Evolutionary conservation across 129 eudicot genomes (phyloP).

Genomic region (Rutidosis leptorrhynchoides): DNA sequence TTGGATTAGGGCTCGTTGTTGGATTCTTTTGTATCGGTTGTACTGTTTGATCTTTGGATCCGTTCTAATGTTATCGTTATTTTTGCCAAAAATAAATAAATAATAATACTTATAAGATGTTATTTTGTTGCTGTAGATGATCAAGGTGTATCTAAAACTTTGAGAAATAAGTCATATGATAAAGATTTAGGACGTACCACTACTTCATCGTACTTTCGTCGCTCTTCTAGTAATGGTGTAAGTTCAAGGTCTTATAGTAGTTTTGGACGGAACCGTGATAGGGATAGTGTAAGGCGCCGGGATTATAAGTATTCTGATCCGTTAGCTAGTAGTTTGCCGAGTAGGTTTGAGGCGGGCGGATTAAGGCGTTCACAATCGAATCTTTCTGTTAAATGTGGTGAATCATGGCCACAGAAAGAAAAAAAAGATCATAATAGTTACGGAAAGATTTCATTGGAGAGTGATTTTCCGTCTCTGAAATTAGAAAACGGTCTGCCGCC

Average conservation of each 20-base stretch:
- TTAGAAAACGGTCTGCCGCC: conserved; percentile 65
- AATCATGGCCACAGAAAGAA: conserved; percentile 52
- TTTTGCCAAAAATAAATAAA: too few species aligned
- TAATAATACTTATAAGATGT: background rate
- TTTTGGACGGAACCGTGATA: conserved; percentile 65
- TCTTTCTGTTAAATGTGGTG: conserved; percentile 52
- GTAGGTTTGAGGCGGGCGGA: conserved; percentile 62
- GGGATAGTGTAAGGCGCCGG: conserved; percentile 46
- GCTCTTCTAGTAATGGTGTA: conserved; percentile 67
- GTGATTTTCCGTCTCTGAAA: conserved; percentile 80
- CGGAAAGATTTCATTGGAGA: conserved; percentile 58
- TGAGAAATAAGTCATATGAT: conserved; percentile 49
- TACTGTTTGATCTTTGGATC: too few species aligned
- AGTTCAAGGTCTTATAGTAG: conserved; percentile 55
- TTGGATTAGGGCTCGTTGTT: too few species aligned
- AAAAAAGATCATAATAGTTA: conserved; percentile 33
- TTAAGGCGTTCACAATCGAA: conserved; percentile 70
- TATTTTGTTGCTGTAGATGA: conserved; percentile 46
- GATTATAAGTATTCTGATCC: conserved; percentile 52
- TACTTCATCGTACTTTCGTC: conserved; percentile 57
- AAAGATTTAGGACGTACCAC: conserved; percentile 47
- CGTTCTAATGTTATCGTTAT: too few species aligned
- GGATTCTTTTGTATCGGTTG: too few species aligned
- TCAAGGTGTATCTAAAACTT: conserved; percentile 38
- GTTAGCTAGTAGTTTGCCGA: conserved; percentile 36